Conservation (phyloP, 2,329 filamentous ascomycete genomes). For the Cladophialophora yegresii region DNA sequence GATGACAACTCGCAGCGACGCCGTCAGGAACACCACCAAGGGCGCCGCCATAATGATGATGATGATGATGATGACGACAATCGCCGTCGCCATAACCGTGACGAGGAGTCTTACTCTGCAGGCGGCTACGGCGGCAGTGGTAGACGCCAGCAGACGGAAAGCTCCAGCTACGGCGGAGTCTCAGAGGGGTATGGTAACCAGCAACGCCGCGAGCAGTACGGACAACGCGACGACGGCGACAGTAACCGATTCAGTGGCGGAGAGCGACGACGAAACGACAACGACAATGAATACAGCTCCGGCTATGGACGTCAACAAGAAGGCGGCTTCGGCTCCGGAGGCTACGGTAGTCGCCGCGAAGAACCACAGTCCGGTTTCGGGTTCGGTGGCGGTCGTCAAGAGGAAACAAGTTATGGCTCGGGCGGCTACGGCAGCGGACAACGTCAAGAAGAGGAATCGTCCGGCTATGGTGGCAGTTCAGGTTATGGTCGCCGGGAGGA, state of each 20-base stretch:
- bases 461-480: slow-evolving; percentile 1
- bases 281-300: slow-evolving; percentile 16
- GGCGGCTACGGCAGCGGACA: slow-evolving; percentile 7
- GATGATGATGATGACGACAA: slow-evolving; percentile 22
- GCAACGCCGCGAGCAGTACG: slow-evolving; percentile 25
- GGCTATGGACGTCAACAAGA: slow-evolving; percentile 21
- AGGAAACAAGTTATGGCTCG: slow-evolving; percentile 7
- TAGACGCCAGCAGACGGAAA: slow-evolving; percentile 11
- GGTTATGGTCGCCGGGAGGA: slow-evolving; percentile 15
- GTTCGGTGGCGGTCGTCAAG: not conserved
- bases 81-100: slow-evolving; percentile 16
- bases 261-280: slow-evolving; percentile 5
- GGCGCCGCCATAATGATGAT: slow-evolving; percentile 29
- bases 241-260: not conserved
- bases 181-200: slow-evolving; percentile 11
- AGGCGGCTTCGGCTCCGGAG: slow-evolving; percentile 13
- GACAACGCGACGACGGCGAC: slow-evolving; percentile 25
- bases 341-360: slow-evolving; percentile 20
- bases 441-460: slow-evolving; percentile 9
- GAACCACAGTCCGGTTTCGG: not conserved
- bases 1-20: slow-evolving; percentile 23
- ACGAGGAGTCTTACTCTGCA: not conserved
- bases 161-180: slow-evolving; percentile 3
- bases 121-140: slow-evolving; percentile 17
- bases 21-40: slow-evolving; percentile 29